phyloP scores from a whole-genome alignment of 805 yeast genomes.

The Monosporozyma servazzii region DNA sequence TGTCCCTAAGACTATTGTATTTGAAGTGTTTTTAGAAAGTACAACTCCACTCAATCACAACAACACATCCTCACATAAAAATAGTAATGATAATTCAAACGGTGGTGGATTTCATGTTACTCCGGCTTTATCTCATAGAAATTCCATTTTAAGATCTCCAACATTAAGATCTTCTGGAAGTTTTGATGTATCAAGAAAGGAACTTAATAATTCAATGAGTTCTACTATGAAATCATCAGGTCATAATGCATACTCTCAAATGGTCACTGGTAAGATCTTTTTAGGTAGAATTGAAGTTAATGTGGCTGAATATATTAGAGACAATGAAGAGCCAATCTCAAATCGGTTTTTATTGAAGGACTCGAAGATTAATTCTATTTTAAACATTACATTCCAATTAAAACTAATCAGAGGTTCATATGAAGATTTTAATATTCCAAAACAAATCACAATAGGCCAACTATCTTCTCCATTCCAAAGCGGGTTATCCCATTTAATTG shows the following conservation, averaged over 20 bases:
- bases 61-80: not conserved
- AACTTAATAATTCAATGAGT: not conserved
- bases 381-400: constrained; percentile 50
- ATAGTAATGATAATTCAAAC: too few relatives aligned
- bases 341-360: constrained; percentile 63
- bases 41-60: not conserved
- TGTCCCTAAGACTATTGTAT: constrained; percentile 29
- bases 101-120: not conserved
- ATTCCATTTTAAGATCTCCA: constrained; percentile 1
- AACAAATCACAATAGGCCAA: constrained; percentile 16
- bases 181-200: not conserved
- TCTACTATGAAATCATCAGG: not conserved
- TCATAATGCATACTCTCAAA: constrained; percentile 19
- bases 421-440: constrained; percentile 21
- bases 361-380: constrained; percentile 76
- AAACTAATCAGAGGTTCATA: constrained; percentile 33
- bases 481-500: constrained; percentile 9
- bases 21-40: constrained; percentile 39
- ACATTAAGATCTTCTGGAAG: constrained; percentile 1
- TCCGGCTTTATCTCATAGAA: not conserved
- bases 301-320: constrained; percentile 56
- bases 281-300: constrained; percentile 64
- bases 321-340: constrained; percentile 40
- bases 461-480: constrained; percentile 16
- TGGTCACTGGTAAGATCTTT: constrained; percentile 32